Evolutionary conservation across 176 grass and related monocot genomes (phyloP), one percentile per base, ranked within the genome.

Genomic region (Cenchrus fungigraminus): DNA sequence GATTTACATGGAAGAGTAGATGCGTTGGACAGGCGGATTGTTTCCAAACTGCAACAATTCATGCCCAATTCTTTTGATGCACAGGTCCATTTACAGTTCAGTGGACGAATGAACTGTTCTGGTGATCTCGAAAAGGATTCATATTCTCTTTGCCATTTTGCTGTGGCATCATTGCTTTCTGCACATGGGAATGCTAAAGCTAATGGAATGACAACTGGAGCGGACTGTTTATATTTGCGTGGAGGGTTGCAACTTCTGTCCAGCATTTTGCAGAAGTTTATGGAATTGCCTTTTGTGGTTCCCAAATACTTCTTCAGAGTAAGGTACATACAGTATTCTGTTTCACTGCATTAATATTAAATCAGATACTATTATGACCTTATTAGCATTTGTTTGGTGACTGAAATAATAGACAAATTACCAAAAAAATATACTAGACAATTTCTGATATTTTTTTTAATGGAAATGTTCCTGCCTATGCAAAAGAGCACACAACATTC

Each of bases 221-320:
- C 68, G 1, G 73, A 65, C 52, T 65, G 77, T 47, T 42, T 79
- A 44, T 61, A 78, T 86, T 53, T 90, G 6, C 71, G 90, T 49
- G 80, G 76, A 85, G 93, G 83, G 31, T 34, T 95, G 78, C 85
- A 86, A 73, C 77, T 89, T 50, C 58, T 98, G 32, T 95, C 83
- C 62, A 80, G 87, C 81, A 85, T 90, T 87, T 84, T 92, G 61
- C 79, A 40, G 60, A 90, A 89, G 62, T 87, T 69, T 71, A 86
- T 94, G 91, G 91, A 90, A 85, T 29, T 92, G 7, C 88, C 93
- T 67, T 95, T 95, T 11, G 75, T 88, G 54, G 67, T 95, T 85
- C 93, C 96, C 81, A 94, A 86, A 50, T 84, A 95, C 84, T 98
- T 92, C 75, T 98, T 98, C 74, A 85, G 76, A 85, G 79, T 92